phyloP scores from a whole-genome alignment of 257 asterid species.

The Cynanchum wilfordii region DNA sequence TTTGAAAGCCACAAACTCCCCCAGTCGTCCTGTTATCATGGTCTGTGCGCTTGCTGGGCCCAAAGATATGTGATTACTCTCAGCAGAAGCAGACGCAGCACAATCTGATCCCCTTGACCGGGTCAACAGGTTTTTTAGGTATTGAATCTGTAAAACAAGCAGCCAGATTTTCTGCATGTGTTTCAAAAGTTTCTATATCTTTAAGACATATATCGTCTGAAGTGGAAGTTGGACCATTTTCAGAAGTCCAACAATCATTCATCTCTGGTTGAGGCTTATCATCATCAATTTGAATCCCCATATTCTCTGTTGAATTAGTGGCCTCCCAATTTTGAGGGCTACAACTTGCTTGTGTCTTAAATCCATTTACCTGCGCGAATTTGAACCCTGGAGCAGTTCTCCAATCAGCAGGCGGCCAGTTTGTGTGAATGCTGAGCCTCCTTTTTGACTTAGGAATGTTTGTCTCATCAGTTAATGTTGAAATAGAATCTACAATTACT shows the following conservation, averaged over 20 bases:
- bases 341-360: conserved; percentile 22
- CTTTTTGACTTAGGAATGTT: conserved; percentile 24
- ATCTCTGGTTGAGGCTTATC: conserved; percentile 24
- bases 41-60: conserved; percentile 38
- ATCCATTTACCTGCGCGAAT: conserved; percentile 19
- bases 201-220: conserved; percentile 18
- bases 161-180: conserved; percentile 19
- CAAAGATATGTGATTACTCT: conserved; percentile 27
- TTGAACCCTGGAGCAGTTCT: conserved; percentile 62
- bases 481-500: conserved; percentile 6
- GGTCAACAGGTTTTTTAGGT: conserved; percentile 33
- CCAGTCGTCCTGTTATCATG: conserved; percentile 66
- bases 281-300: conserved; percentile 13
- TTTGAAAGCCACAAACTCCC: conserved; percentile 69
- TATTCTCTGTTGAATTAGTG: conserved; percentile 17
- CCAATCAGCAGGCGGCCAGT: conserved; percentile 82
- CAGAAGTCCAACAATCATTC: conserved; percentile 22
- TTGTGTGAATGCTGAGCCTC: conserved; percentile 33
- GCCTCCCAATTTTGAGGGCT: conserved; percentile 22
- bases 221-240: conserved; percentile 22
- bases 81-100: conserved; percentile 27
- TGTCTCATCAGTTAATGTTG: conserved; percentile 28
- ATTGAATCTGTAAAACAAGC: conserved; percentile 2
- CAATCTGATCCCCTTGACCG: conserved; percentile 26
- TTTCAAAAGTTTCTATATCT: conserved; percentile 29